Conservation (phyloP, 2,329 filamentous ascomycete species). For the Coniella lustricola region DNA sequence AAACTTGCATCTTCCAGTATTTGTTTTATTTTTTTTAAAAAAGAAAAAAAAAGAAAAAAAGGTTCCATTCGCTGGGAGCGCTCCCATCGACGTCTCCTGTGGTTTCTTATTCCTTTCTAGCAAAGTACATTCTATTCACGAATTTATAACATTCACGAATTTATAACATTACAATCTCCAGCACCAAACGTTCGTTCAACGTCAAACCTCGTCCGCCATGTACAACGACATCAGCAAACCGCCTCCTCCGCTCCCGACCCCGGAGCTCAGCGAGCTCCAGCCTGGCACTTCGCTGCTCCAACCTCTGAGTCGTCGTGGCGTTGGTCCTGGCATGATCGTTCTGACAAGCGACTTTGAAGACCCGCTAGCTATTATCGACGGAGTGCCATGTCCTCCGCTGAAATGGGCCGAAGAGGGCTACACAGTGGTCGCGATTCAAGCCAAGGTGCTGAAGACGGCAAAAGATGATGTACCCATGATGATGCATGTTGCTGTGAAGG, state of each 20-base stretch:
- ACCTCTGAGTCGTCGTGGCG: constrained; percentile 23
- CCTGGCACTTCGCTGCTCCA: constrained; percentile 11
- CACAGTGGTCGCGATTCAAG: constrained; percentile 15
- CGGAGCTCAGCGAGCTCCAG: constrained; percentile 7
- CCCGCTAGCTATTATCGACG: constrained; percentile 7
- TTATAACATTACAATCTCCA: too few relatives aligned
- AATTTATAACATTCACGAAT: too few relatives aligned
- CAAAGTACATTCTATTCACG: too few relatives aligned
- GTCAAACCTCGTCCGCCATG: not conserved
- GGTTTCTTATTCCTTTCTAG: too few relatives aligned
- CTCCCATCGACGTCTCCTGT: too few relatives aligned
- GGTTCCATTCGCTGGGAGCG: too few relatives aligned
- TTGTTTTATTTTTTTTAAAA: too few relatives aligned
- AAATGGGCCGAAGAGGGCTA: constrained; percentile 17
- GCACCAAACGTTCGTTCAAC: too few relatives aligned
- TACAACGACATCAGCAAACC: constrained; percentile 16
- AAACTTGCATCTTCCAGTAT: too few relatives aligned
- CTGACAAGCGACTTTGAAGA: constrained; percentile 15
- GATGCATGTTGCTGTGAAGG: constrained; percentile 4
- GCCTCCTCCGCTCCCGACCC: constrained; percentile 10
- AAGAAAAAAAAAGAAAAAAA: too few relatives aligned
- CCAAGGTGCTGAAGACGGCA: not conserved
- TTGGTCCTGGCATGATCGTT: constrained; percentile 22
- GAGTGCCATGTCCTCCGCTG: constrained; percentile 10
- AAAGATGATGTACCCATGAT: not conserved